Conservation (phyloP, 305 asterid genomes). For the Fraxinus sp. region DNA sequence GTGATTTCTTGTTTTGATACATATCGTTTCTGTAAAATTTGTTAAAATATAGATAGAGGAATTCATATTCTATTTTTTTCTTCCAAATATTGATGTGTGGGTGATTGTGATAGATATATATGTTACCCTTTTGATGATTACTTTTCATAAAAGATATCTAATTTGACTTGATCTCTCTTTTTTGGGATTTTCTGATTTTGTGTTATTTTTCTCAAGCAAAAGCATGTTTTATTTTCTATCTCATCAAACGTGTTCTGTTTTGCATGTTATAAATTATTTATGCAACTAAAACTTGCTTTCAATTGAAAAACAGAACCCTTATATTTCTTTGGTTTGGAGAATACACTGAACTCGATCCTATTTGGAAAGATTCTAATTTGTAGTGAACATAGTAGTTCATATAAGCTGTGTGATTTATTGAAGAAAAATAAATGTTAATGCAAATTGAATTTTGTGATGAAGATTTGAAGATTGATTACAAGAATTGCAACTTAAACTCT, state of each 20-base stretch:
- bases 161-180: background rate
- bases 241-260: background rate
- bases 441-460: background rate
- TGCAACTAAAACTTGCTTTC: background rate
- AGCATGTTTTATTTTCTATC: background rate
- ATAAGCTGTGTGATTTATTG: background rate
- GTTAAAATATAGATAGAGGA: background rate
- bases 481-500: background rate
- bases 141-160: background rate
- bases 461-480: background rate
- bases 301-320: background rate
- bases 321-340: background rate
- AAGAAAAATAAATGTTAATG: background rate
- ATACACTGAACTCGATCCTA: background rate
- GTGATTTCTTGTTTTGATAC: background rate
- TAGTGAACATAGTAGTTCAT: background rate
- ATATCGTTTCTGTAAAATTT: background rate
- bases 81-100: background rate
- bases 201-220: background rate
- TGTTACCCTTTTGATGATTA: background rate
- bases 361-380: background rate
- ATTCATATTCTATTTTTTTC: background rate
- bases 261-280: background rate
- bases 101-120: background rate
- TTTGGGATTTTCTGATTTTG: background rate